Base-by-base conservation (phyloP, 2,329 filamentous ascomycete genomes). In the Cadophora sp. region DNA sequence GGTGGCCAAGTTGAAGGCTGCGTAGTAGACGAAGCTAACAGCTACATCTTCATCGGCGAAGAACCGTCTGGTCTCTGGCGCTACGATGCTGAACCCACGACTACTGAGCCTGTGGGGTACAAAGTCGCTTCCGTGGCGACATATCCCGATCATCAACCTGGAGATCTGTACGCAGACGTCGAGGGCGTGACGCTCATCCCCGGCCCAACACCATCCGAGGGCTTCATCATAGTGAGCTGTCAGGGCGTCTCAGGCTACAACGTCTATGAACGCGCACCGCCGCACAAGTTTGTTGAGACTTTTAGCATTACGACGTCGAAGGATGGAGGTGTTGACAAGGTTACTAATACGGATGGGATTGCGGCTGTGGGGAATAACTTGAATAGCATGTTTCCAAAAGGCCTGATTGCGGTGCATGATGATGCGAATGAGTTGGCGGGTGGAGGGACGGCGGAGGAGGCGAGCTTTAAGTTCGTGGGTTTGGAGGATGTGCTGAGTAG, bases 361-460 rank as follows among this genome's bases (percentile, higher is more conserved):
- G 43, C 60, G 24, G 60, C 60, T 12, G 46, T 62, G 43, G 60
- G 60, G 19, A 62, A 62, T 24, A 24, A 46, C 14, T 51, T 62
- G 60, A 62, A 62, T 37, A 27, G 12, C 0, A 24, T 50, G 60
- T 62, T 62, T 51, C 60, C 60, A 1, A 31, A 0, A 8, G 60
- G 60, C 1, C 22, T 62, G 27, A 24, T 62, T 34, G 60, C 51
- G n/a, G 40, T 62, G 22, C 60, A 62, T 62, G 60, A 62, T 62
- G 60, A 62, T 62, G 46, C 60, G 6, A 62, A 62, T 62, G 60
- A 62, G 60, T 26, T 62, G 60, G 43, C 40, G 16, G 60, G 43
- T 24, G 60, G 60, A 24, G 60, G 40, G 2, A 53, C 60, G 24
- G 43, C 60, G 19, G 46, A 51, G 19, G 46, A 62, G 46, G 29